These are phyloP conservation scores for Calocybe cyanea DNA, from an alignment of 768 basidiomycete species.

Conservation along the genomic window DNA sequence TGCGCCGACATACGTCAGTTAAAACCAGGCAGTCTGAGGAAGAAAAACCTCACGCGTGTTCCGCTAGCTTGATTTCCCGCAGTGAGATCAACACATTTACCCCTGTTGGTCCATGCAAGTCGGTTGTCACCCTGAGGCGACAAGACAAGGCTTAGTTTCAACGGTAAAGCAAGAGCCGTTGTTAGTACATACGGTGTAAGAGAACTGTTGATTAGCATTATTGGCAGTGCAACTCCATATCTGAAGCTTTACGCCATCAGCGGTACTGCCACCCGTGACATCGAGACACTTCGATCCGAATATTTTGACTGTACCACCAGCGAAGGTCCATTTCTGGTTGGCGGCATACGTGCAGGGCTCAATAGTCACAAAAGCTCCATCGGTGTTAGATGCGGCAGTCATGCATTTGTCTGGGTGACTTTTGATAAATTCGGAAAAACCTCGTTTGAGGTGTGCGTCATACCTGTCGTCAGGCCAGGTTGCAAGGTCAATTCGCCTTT, in stretches of 20 bases:
- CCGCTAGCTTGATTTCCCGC: conserved; percentile 37
- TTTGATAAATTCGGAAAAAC: neutral
- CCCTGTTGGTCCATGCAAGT: conserved; percentile 44
- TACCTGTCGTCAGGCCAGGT: conserved; percentile 39
- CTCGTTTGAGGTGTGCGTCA: conserved; percentile 8
- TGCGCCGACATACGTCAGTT: conserved; percentile 15
- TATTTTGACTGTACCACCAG: conserved; percentile 35
- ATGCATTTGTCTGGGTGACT: conserved; percentile 41
- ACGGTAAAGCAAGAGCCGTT: neutral
- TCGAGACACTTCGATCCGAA: conserved; percentile 50
- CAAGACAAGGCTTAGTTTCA: no score
- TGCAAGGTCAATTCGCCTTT: conserved; percentile 40
- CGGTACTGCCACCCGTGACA: conserved; percentile 35
- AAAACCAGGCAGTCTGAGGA: neutral
- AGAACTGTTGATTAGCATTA: conserved; percentile 43
- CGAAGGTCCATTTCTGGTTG: conserved; percentile 49
- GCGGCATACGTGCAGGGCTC: conserved; percentile 40
- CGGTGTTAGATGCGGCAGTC: conserved; percentile 44
- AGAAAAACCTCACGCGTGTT: conserved; percentile 31
- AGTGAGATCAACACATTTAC: conserved; percentile 48
- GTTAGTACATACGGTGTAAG: conserved; percentile 41
- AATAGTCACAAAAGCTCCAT: conserved; percentile 46
- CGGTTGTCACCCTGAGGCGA: conserved; percentile 28
- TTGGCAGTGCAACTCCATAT: conserved; percentile 44
- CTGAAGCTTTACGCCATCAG: conserved; percentile 46